Evolutionary conservation across 2,329 filamentous ascomycete genomes (phyloP), one percentile per base, ranked within the genome.

Genomic region (Ophiosphaerella korrae): DNA sequence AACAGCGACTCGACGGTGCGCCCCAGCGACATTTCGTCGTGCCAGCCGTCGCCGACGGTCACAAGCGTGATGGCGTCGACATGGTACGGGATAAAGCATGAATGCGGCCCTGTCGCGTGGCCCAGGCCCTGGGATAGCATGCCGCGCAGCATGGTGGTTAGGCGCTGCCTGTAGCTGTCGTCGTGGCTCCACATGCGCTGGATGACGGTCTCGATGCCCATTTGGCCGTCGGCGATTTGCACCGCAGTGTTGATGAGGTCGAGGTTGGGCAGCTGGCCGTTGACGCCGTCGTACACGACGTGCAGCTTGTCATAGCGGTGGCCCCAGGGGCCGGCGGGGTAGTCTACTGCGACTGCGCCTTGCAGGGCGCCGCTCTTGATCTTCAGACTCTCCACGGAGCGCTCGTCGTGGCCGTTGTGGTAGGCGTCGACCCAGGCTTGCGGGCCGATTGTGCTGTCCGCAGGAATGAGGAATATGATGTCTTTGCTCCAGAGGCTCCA

Each of bases 401-500:
- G 76, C 0, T 88, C 81, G 59, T 88, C 82, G 67, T 97, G 92
- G 16, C 89, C 88, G 72, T 96, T 90, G 74, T 99, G 94, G 73
- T 99, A 99, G 1, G 94, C 94, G 68, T 97, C 92, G 7, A 97
- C 90, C 94, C 94, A 99, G 21, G 94, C 94, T 71, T 97, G 92
- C 0, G 92, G 90, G 1, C 93, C 94, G 9, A 90, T 88, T 52
- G 87, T 88, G 72, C 91, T 96, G 74, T 99, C 94, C 0, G 90
- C 88, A 0, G 94, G 87, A 40, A 99, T 83, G 5, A 99, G 77
- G 62, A 99, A 86, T 51, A 99, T 93, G 61, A 99, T 96, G 72
- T 99, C 94, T 75, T 99, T 99, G 52, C 92, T 97, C 94, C 94
- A 99, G 24, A 99, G 82, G 45, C 92, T 97, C 94, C 94, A 99